Evolutionary conservation across 148 eudicot genomes (phyloP), one percentile per base, ranked within the genome.

Genomic region (Rhododendron simsii): DNA sequence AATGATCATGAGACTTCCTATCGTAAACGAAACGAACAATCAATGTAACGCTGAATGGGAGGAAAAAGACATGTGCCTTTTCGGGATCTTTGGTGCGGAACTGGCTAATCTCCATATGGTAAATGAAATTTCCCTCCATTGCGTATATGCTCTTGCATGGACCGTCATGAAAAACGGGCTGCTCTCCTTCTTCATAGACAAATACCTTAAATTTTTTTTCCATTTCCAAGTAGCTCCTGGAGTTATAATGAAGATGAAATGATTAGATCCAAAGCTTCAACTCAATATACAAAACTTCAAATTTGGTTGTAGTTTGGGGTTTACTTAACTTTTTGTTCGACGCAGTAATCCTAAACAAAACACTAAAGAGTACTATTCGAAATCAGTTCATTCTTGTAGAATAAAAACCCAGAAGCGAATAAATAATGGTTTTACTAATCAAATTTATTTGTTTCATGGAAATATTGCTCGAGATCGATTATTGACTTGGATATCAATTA

Each of bases 191-290:
- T 80, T 89, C 90, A 48, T 95, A 95, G 9, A 95, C 91, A 83
- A 83, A 95, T 63, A 95, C 92, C 86, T 92, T 95, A 57, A 95
- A 87, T 69, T 63, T 86, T 84, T 88, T 93, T 88, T 94, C 98
- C 98, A 95, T 95, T 88, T 95, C 96, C 89, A 93, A 45, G 84
- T 94, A 95, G 89, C 98, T 95, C 94, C 98, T 94, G 88, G 75
- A 84, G 28, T 55, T 50, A 53, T 14, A 63, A 37, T 47, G 13
- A 76, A 55, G 47, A 67, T 14, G 53, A 5, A 41, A 35, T 18
- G 65, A 14, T 30, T 33, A 20, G 33, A 84, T 30, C 18, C 15
- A 47, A 37, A 57, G 65, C 35, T 80, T 5, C 13, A 51, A 80
- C 18, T 23, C 30, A 11, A 4, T 80, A 26, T 13, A 47, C 21